A percentile compares a stretch with the other conserved stretches of the same genome.
Evolutionary conservation across 805 yeast species (phyloP).

Genomic region (Ogataea ramenticola): DNA sequence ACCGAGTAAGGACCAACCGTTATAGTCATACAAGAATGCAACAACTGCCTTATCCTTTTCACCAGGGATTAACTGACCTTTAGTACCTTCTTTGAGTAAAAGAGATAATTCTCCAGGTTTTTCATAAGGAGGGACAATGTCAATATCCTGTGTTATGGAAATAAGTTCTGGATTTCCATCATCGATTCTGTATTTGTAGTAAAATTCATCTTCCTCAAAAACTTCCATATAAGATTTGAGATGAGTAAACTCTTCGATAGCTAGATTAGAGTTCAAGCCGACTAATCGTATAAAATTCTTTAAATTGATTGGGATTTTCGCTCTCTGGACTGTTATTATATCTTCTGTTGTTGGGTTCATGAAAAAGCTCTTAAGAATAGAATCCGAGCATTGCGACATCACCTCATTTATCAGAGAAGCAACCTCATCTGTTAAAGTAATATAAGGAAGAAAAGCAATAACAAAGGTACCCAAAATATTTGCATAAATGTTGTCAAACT

Average conservation of each 20-base stretch:
- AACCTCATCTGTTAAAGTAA: conserved; percentile 38
- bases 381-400: conserved; percentile 36
- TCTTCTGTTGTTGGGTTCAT: conserved; percentile 34
- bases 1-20: conserved; percentile 86
- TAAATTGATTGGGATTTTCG: conserved; percentile 67
- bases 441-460: conserved; percentile 39
- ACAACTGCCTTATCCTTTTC: conserved; percentile 28
- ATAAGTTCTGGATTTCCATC: conserved; percentile 46
- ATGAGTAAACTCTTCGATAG: conserved; percentile 51
- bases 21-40: conserved; percentile 64
- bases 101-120: conserved; percentile 36
- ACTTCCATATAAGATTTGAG: conserved; percentile 56
- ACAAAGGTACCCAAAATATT: conserved; percentile 41
- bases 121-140: conserved; percentile 46
- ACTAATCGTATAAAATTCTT: conserved; percentile 55
- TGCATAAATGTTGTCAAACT: conserved; percentile 43
- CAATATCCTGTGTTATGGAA: conserved; percentile 31
- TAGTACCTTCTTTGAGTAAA: conserved; percentile 45
- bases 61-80: conserved; percentile 58
- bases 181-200: conserved; percentile 36
- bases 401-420: conserved; percentile 35
- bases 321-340: conserved; percentile 46
- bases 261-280: conserved; percentile 58
- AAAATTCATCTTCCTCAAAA: conserved; percentile 32
- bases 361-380: conserved; percentile 38